Conservation (phyloP, 1,284 basidiomycete genomes). For the Kwoniella shivajii region DNA sequence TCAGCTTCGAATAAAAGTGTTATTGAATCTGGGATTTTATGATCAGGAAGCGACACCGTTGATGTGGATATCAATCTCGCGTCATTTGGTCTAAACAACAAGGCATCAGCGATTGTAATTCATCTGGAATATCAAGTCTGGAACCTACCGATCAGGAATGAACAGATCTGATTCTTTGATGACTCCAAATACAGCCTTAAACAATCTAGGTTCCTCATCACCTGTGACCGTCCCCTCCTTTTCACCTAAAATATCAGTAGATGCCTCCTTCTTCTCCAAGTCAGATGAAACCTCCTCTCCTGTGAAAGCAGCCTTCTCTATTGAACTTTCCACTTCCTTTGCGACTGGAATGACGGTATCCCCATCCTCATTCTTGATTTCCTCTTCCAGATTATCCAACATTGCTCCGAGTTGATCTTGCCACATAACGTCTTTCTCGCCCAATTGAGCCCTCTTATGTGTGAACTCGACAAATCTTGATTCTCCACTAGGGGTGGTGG, state of each 20-base stretch:
- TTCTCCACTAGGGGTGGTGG: background rate
- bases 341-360: background rate
- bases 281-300: too few species aligned
- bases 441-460: background rate
- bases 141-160: slow-evolving; percentile 17
- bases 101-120: background rate
- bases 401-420: slow-evolving; percentile 8
- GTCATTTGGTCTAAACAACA: slow-evolving; percentile 11
- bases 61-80: slow-evolving; percentile 1
- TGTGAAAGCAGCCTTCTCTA: too few species aligned
- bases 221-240: too few species aligned
- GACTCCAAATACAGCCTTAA: slow-evolving; percentile 6
- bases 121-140: background rate
- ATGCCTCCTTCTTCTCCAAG: too few species aligned
- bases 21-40: slow-evolving; percentile 10
- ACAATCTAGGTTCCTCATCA: background rate
- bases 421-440: slow-evolving; percentile 2
- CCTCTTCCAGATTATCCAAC: slow-evolving; percentile 12
- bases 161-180: slow-evolving; percentile 11
- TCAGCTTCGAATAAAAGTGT: slow-evolving; percentile 7
- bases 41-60: background rate
- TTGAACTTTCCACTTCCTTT: background rate
- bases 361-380: slow-evolving; percentile 3
- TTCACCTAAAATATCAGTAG: too few species aligned
- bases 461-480: slow-evolving; percentile 11